phyloP scores from a whole-genome alignment of 805 yeast species.

The Lachancea fermentati region DNA sequence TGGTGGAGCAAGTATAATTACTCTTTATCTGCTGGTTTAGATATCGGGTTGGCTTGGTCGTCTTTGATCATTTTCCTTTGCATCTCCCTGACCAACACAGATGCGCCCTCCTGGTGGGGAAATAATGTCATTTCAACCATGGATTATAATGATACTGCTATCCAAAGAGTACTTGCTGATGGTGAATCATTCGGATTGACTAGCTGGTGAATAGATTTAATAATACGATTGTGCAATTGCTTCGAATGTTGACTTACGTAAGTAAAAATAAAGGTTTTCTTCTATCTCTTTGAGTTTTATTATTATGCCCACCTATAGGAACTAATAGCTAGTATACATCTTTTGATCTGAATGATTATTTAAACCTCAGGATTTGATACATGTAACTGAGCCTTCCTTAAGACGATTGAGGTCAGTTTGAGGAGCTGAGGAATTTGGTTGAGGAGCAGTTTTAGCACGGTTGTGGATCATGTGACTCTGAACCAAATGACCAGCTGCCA shows the following conservation, averaged over 20 bases:
- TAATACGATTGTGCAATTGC: not conserved
- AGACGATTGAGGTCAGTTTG: slow-evolving; percentile 42
- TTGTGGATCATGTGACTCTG: slow-evolving; percentile 96
- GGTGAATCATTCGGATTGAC: slow-evolving; percentile 4
- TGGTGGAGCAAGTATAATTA: slow-evolving; percentile 80
- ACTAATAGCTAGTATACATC: slow-evolving; percentile 1
- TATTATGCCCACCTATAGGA: not conserved
- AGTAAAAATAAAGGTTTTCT: not conserved
- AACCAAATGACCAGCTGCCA: slow-evolving; percentile 97
- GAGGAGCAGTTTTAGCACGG: slow-evolving; percentile 47
- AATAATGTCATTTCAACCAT: slow-evolving; percentile 38
- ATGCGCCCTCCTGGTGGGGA: slow-evolving; percentile 62
- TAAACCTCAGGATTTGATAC: slow-evolving; percentile 51
- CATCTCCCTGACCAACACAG: slow-evolving; percentile 38
- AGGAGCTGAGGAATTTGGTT: slow-evolving; percentile 24
- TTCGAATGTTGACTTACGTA: not conserved
- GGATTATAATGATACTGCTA: slow-evolving; percentile 27
- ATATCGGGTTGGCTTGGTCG: slow-evolving; percentile 60
- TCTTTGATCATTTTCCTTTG: slow-evolving; percentile 52
- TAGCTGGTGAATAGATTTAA: not conserved
- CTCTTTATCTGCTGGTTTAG: slow-evolving; percentile 56
- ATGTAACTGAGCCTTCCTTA: slow-evolving; percentile 66
- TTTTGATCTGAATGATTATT: not conserved
- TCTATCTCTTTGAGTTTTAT: not conserved
- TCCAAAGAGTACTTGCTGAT: not conserved